Evolutionary conservation across 176 grass and related monocot species (phyloP).

Genomic region (Calamus simplicifolius): DNA sequence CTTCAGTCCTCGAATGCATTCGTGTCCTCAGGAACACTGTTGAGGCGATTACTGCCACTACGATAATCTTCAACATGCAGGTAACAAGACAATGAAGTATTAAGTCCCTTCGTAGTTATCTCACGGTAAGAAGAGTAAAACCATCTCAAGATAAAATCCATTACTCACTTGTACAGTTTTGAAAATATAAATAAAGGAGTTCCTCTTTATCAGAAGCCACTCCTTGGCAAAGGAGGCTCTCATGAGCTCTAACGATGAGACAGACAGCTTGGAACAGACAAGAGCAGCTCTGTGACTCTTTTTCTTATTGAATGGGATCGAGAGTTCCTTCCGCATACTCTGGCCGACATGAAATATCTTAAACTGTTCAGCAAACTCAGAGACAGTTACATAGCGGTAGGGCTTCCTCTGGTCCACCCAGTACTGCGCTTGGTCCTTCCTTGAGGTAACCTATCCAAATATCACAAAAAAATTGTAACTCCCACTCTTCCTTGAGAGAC

Average conservation of each 20-base stretch:
- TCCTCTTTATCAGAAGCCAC: slow-evolving; percentile 97
- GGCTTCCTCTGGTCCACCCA: slow-evolving; percentile 39
- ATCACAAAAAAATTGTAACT: no score
- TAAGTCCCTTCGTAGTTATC: no score
- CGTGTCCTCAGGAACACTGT: slow-evolving; percentile 67
- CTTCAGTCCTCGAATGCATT: slow-evolving; percentile 62
- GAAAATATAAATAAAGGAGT: slow-evolving; percentile 92
- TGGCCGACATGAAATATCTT: slow-evolving; percentile 59
- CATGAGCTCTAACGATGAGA: slow-evolving; percentile 65
- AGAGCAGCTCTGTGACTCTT: slow-evolving; percentile 75
- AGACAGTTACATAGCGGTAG: slow-evolving; percentile 53
- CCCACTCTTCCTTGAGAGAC: no score
- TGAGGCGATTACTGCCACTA: slow-evolving; percentile 61
- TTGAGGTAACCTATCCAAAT: slow-evolving; percentile 49
- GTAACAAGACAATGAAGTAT: no score
- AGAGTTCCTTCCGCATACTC: slow-evolving; percentile 52
- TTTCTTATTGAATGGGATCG: slow-evolving; percentile 25
- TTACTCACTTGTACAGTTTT: slow-evolving; percentile 67
- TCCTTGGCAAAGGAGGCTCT: slow-evolving; percentile 84
- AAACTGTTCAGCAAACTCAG: slow-evolving; percentile 53
- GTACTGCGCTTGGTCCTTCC: slow-evolving; percentile 65
- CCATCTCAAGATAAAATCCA: no score
- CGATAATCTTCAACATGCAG: slow-evolving; percentile 39
- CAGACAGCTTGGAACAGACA: slow-evolving; percentile 65
- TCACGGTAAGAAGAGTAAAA: no score